Evolutionary conservation across 805 yeast genomes (phyloP), one percentile per base, ranked within the genome.

Genomic region (Torulaspora delbrueckii): DNA sequence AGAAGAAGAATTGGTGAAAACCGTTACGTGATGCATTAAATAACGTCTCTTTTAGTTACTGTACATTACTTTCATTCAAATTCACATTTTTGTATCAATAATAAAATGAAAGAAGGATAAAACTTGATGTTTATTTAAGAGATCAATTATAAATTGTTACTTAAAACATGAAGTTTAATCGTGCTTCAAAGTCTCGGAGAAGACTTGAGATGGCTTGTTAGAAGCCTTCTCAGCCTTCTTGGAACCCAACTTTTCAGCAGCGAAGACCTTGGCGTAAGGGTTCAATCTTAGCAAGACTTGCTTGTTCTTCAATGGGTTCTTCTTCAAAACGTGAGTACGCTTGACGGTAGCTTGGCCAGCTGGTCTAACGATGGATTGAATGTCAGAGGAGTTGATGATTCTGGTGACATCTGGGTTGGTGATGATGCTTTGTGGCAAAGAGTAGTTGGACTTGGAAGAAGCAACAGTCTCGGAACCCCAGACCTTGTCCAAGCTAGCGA

Each of bases 231-330:
- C 82, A 71, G 73, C 84, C 82, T 86, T 86, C 70, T 74, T 75
- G 62, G 90, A 82, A 68, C 95, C 96, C 63, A 84, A 77, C 77
- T 87, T 87, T 79, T 88, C 82, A 74, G 85, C 89, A 67, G 96
- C 70, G 78, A 82, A 91, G 66, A 91, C 95, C 85, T 87, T 88
- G 67, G 99, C 98, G 84, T 93, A 93, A 63, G 99, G 99, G 96
- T 93, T 93, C 75, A 93, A 85, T 82, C 97, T 88, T 75, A 89
- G 83, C 73, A 89, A 77, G 68, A 90, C 91, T 79, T 88, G 96
- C 84, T 88, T 90, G 97, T 93, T 93, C 93, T 88, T 91, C 73
- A 89, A 84, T 76, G 96, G 95, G 90, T 87, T 91, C 91, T 89
- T 90, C 96, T 93, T 93, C 76, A 83, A 82, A 72, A 87, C 95